Base-by-base conservation (phyloP, 2,329 filamentous ascomycete species). In the Scedosporium aurantiacum region DNA sequence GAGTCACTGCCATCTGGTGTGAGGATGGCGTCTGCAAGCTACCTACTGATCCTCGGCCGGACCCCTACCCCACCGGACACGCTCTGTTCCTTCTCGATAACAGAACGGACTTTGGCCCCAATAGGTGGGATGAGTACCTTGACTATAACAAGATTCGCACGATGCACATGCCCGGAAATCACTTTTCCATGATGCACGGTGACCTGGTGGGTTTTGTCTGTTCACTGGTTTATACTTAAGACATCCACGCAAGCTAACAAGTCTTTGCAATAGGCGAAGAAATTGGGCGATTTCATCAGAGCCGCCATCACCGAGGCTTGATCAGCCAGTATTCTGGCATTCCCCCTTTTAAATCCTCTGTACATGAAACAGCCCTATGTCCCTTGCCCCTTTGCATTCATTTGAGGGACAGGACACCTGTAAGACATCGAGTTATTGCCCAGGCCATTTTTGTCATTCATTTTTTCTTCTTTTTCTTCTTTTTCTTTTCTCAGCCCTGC, bases 121-220 rank as follows among this genome's bases (percentile, higher is more conserved):
- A 89, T 70, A 79, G 84, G 21, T 89, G 86, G 85, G 85, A 84
- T 28, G 82, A 87, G 71, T 84, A 85, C 50, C 73, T 89, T 45
- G 82, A 84, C 60, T 69, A 75, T 58, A 73, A 79, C 60, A 87
- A 84, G 72, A 85, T 89, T 74, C 76, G 77, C 57, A 86, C 81
- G 65, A 79, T 79, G 61, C 83, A 87, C 68, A 87, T 89, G 83
- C 82, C 82, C 16, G 87, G 86, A 2, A 88, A 90, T 68, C 87
- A 90, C 73, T 90, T 90, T 74, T 84, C 80, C 21, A 90, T 90
- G 86, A 89, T 90, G 85, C 84, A 87, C 71, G 84, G 83, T 64
- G 70, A 77, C 3, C 60, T 73, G 62, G 74, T 76, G 65, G 65
- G 74, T 71, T 21, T 23, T 4, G 23, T 2, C 10, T 12, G 6